Evolutionary conservation across 1,284 basidiomycete species (phyloP), one percentile per base, ranked within the genome.

Genomic region (Malassezia psittaci): DNA sequence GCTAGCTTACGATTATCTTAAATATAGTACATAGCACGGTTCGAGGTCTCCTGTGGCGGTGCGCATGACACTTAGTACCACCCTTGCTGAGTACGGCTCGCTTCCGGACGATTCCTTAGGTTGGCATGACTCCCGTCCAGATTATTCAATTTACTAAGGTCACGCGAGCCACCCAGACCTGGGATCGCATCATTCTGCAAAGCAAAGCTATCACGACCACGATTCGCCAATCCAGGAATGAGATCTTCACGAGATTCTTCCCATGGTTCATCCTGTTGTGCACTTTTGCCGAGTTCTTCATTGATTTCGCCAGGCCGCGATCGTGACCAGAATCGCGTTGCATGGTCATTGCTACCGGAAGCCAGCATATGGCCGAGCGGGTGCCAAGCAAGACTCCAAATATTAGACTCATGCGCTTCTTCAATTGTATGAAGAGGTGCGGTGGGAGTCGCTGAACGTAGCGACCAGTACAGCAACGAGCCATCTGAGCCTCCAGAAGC

Each of bases 311-410:
- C 87, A 0, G 83, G 90, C 44, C 85, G 80, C 63, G 88, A 86
- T 49, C 93, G 83, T 52, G 85, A 85, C 93, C 94, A 98, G 80
- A 96, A 98, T 12, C 91, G 83, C 13, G 93, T 94, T 11, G 91
- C 94, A 76, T 94, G 90, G 78, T 98, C 93, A 78, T 96, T 96
- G 33, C 86, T 88, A 9, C 87, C 94, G 53, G 83, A 85, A 62
- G 86, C 90, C 61, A 98, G 83, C 62, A 96, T 81, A 77, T 98
- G 91, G 0, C 94, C 93, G 10, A 96, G 82, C 0, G 93, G 93
- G 77, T 98, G 93, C 82, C 85, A 98, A 5, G 88, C 83, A 62
- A 98, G 81, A 0, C 88, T 85, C 88, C 91, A 96, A 59, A 98
- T 87, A 76, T 93, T 94, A 42, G 87, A 88, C 77, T 98, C 93